A percentile compares a stretch with the other conserved stretches of the same genome.
Evolutionary conservation across 169 alveolate species (phyloP).

Genomic region (Ichthyophthirius multifiliis): DNA sequence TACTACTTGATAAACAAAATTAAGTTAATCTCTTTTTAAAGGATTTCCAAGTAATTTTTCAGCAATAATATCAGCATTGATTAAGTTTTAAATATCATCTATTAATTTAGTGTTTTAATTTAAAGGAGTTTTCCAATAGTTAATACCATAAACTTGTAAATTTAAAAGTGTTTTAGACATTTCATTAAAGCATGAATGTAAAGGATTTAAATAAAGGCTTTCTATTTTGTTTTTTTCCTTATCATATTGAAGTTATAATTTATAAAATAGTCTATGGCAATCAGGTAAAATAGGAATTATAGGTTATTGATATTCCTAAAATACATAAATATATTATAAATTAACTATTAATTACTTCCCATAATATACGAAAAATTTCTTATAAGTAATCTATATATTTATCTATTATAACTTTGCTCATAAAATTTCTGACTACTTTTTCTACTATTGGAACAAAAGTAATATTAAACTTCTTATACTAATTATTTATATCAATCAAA

Average conservation of each 20-base stretch:
- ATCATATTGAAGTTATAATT: neutral
- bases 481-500: neutral
- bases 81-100: constrained; percentile 13
- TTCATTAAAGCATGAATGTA: neutral
- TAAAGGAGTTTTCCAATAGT: constrained; percentile 9
- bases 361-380: constrained; percentile 8
- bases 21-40: constrained; percentile 36
- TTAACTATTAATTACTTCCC: neutral
- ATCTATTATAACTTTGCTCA: neutral
- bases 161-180: neutral
- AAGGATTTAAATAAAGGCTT: neutral
- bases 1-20: constrained; percentile 7
- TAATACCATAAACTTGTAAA: neutral
- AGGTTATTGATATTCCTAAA: neutral
- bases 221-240: neutral
- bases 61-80: constrained; percentile 39
- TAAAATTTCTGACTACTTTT: constrained; percentile 16
- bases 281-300: neutral
- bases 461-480: neutral
- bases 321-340: neutral
- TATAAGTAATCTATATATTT: neutral
- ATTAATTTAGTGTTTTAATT: neutral
- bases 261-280: constrained; percentile 4
- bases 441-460: neutral
- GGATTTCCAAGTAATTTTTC: constrained; percentile 31